Base-by-base conservation (phyloP, 2,329 filamentous ascomycete genomes). In the Claviceps fusiformis region DNA sequence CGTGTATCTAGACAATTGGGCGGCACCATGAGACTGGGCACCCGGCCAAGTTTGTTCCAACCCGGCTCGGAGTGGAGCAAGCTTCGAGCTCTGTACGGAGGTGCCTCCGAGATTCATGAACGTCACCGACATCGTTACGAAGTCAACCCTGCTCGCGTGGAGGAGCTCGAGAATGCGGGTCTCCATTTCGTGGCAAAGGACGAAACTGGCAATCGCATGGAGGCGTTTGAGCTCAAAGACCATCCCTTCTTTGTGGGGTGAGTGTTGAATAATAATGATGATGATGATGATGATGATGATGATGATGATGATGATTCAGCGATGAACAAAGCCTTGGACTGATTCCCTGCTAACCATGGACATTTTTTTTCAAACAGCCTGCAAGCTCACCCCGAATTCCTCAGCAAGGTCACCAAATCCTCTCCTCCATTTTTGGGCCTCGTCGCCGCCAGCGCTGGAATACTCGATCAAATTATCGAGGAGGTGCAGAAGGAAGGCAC, bases 121-220 rank as follows among this genome's bases (percentile, higher is more conserved):
- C 81, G 90, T 52, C 90, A 95, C 69, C 82, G 90, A 57, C 90
- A 95, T 71, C 81, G 89, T 43, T 95, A 95, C 67, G 90, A 95
- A 73, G 87, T 95, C 60, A 95, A 95, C 71, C 89, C 90, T 0
- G 79, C 81, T 11, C 85, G 85, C 64, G 81, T 95, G 53, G 81
- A 85, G 4, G 71, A 72, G 37, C 75, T 95, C 3, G 78, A 88
- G 60, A 71, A 79, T 49, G 81, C 77, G 5, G 90, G 89, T 0
- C 74, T 95, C 19, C 39, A 77, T 46, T 91, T 95, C 65, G 78
- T 91, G 56, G 87, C 86, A 59, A 90, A 89, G 68, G 89, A 95
- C 64, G 83, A 87, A 56, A 82, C 78, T 57, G 87, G 86, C 48
- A 80, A 85, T 62, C 80, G 89, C 37, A 89, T 93, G 85, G 89